Conservation (phyloP, 2,329 filamentous ascomycete species). For the Neocucurbitaria cava region DNA sequence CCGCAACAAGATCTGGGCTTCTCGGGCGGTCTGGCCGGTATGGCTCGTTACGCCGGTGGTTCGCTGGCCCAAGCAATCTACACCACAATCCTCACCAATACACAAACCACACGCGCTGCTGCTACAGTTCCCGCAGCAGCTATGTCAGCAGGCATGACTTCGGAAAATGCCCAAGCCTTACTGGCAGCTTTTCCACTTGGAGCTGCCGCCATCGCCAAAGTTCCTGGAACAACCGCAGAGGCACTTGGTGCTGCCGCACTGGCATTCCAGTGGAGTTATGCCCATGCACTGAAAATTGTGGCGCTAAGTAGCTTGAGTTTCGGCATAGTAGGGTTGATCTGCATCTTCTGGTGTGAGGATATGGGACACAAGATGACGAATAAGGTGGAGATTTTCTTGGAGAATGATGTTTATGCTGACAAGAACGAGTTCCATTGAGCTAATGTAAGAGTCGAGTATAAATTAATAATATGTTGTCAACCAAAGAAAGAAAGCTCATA, state of each 20-base stretch:
- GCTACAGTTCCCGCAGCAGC: slow-evolving; percentile 27
- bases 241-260: slow-evolving; percentile 24
- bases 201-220: slow-evolving; percentile 25
- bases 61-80: slow-evolving; percentile 43
- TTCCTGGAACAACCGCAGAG: slow-evolving; percentile 22
- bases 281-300: slow-evolving; percentile 27
- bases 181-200: slow-evolving; percentile 33
- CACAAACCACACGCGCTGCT: slow-evolving; percentile 21
- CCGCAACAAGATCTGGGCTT: slow-evolving; percentile 59
- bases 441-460: neutral
- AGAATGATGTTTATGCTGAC: slow-evolving; percentile 35
- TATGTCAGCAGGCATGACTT: slow-evolving; percentile 25
- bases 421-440: slow-evolving; percentile 32
- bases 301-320: slow-evolving; percentile 31
- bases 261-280: slow-evolving; percentile 32
- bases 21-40: slow-evolving; percentile 45
- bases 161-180: slow-evolving; percentile 27
- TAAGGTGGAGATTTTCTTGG: slow-evolving; percentile 36
- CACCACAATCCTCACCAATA: slow-evolving; percentile 53
- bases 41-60: slow-evolving; percentile 35
- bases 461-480: too few species aligned
- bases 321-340: slow-evolving; percentile 25
- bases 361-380: slow-evolving; percentile 34
- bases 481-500: too few species aligned
- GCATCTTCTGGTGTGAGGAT: slow-evolving; percentile 31